These are phyloP conservation scores for Inga oerstediana DNA, from an alignment of 306 rosid species.

Conservation along the genomic window DNA sequence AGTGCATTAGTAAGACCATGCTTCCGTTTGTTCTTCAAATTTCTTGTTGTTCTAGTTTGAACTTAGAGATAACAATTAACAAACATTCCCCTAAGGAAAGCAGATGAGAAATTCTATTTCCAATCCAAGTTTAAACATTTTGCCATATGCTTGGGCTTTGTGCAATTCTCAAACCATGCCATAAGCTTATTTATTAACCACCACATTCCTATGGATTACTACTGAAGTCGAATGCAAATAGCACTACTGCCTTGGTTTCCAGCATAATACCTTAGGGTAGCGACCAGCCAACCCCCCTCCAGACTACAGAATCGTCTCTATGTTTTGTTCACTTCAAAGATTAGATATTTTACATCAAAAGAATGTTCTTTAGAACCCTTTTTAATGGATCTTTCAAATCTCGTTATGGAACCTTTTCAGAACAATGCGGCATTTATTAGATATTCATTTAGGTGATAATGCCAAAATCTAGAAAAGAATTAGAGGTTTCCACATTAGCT, in stretches of 20 bases:
- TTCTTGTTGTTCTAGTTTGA: conserved; percentile 10
- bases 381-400: neutral
- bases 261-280: neutral
- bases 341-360: neutral
- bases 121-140: neutral
- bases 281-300: neutral
- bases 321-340: neutral
- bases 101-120: neutral
- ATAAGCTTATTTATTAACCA: neutral
- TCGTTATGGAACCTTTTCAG: neutral
- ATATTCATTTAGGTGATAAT: neutral
- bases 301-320: neutral
- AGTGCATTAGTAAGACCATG: conserved; percentile 44
- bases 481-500: conserved; percentile 1
- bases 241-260: neutral
- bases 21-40: neutral
- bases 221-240: conserved; percentile 13
- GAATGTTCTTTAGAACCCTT: neutral
- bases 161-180: neutral
- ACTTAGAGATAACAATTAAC: neutral
- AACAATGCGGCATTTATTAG: neutral
- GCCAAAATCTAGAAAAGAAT: neutral
- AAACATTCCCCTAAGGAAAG: neutral
- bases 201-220: neutral
- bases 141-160: neutral